Base-by-base conservation (phyloP, 2,329 filamentous ascomycete species). In the Pyrenochaeta sp. region DNA sequence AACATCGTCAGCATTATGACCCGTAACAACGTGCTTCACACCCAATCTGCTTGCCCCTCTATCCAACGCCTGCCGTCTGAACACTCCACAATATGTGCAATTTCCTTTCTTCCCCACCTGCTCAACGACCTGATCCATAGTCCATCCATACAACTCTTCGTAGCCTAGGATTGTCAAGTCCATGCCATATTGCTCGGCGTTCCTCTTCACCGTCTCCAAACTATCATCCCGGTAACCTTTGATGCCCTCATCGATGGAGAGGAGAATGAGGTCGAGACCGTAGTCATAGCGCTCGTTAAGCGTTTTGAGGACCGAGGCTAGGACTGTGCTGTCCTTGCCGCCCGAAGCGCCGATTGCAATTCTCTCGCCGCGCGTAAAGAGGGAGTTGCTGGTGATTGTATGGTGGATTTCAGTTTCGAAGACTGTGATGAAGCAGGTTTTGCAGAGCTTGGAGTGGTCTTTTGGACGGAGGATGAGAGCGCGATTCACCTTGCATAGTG, bases 41-140 rank as follows among this genome's bases (percentile, higher is more conserved):
- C 87, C 89, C 51, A 99, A 79, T 75, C 90, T 88, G 66, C 92
- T 93, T 4, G 95, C 92, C 15, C 95, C 95, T 7, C 95, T 87
- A 74, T 99, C 95, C 30, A 99, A 82, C 1, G 95, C 95, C 78
- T 99, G 95, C 53, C 96, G 85, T 48, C 95, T 84, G 73, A 99
- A 99, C 15, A 99, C 95, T 12, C 95, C 95, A 70, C 95, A 99
- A 71, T 99, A 99, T 27, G 96, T 99, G 83, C 95, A 99, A 77
- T 99, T 99, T 27, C 94, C 93, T 76, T 97, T 98, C 80, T 97
- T 98, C 12, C 95, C 95, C 45, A 99, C 90, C 42, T 94, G 91
- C 68, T 93, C 90, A 3, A 99, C 96, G 9, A 99, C 95, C 71
- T 98, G 92, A 71, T 99, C 95, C 95, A 99, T 99, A 1, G 93